Evolutionary conservation across 2,329 filamentous ascomycete genomes (phyloP), one percentile per base, ranked within the genome.

Genomic region (Colletotrichum lentis): DNA sequence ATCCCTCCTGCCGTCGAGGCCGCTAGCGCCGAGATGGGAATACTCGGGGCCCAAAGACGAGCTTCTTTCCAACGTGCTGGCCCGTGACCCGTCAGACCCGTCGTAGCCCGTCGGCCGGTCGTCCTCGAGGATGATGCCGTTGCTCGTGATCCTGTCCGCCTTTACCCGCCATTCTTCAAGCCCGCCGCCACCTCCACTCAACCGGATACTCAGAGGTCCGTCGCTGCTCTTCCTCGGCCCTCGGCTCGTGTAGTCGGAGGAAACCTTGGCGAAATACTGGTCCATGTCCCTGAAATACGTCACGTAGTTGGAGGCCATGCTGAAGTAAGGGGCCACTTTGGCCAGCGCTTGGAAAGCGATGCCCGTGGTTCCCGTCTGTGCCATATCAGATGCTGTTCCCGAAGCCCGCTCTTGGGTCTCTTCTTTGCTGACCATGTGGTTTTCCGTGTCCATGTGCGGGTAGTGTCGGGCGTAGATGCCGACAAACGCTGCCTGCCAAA

Each of bases 391-490:
- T 8, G 71, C 72, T 3, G 70, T 61, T 46, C 75, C 73, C 0
- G 69, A 69, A 6, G 62, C 64, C 41, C 73, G 68, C 31, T 80
- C 75, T 24, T 68, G 56, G 10, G 69, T 50, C 47, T 77, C 80
- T 22, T 82, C 79, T 2, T 79, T 70, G 50, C 72, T 73, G 6
- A 80, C 74, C 79, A 91, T 85, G 73, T 86, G 84, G 3, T 80
- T 78, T 12, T 85, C 78, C 1, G 80, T 81, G 72, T 93, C 90
- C 88, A 93, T 91, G 65, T 86, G 84, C 0, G 88, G 88, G 64
- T 92, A 93, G 73, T 89, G 86, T 52, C 83, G 81, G 12, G 86
- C 87, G 74, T 92, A 93, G 2, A 91, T 82, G 41, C 88, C 88
- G 18, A 87, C 83, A 72, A 91, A 90, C 0, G 86, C 85, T 0